A percentile compares a stretch with the other conserved stretches of the same genome.
Evolutionary conservation across 495 filamentous ascomycete genomes (phyloP).

Genomic region (Cryomyces minteri): DNA sequence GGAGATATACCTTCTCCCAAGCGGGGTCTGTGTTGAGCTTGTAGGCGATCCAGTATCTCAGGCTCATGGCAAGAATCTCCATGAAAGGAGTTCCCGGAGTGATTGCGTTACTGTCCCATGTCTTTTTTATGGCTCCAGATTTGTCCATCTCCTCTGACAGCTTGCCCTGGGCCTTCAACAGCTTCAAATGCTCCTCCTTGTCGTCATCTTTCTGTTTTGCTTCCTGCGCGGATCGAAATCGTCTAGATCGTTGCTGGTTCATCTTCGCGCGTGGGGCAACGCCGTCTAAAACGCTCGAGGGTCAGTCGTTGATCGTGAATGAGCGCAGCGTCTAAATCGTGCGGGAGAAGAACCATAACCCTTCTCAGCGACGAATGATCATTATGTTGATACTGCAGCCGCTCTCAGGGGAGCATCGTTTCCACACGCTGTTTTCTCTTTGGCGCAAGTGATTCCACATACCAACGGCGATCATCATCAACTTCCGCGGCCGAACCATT

Average conservation of each 20-base stretch:
- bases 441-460: constrained; percentile 22
- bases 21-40: constrained; percentile 93
- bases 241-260: constrained; percentile 88
- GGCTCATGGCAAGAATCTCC: constrained; percentile 79
- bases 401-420: constrained; percentile 2
- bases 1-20: constrained; percentile 55
- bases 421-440: neutral
- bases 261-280: constrained; percentile 90
- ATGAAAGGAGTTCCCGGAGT: constrained; percentile 98
- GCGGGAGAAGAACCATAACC: constrained; percentile 4
- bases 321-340: neutral
- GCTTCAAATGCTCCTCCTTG: constrained; percentile 65
- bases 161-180: constrained; percentile 44
- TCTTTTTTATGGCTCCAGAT: constrained; percentile 60
- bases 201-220: constrained; percentile 87
- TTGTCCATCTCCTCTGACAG: constrained; percentile 33
- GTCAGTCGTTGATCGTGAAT: constrained; percentile 17
- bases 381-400: constrained; percentile 6
- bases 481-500: constrained; percentile 88
- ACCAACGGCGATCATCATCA: constrained; percentile 97
- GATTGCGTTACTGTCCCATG: constrained; percentile 95
- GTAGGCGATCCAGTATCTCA: constrained; percentile 91
- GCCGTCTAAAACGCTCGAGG: constrained; percentile 39
- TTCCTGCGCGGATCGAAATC: constrained; percentile 85
- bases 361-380: constrained; percentile 5